These are phyloP conservation scores for Rhizophagus clarus DNA, from an alignment of 192 early-diverging fungal species.

Conservation along the genomic window DNA sequence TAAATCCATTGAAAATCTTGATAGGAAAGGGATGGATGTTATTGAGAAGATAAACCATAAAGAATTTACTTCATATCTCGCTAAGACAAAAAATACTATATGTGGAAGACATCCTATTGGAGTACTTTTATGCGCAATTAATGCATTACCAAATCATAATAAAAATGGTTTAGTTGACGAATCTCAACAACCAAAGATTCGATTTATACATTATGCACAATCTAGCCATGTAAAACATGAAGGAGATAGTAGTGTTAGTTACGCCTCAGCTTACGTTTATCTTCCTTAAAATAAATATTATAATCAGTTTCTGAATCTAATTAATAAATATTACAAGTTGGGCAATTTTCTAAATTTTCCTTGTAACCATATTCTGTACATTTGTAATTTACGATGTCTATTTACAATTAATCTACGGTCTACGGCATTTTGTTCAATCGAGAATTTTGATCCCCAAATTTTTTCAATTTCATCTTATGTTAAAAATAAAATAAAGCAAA, in stretches of 20 bases:
- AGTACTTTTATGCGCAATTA: conserved; percentile 73
- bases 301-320: too few relatives aligned
- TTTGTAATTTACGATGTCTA: conserved; percentile 86
- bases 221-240: conserved; percentile 54
- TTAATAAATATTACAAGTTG: neutral
- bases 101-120: conserved; percentile 93
- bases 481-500: neutral
- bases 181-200: conserved; percentile 39
- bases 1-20: conserved; percentile 77
- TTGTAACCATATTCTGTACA: conserved; percentile 98
- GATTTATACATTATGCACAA: conserved; percentile 89
- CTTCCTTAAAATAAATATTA: neutral
- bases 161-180: neutral
- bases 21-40: conserved; percentile 77
- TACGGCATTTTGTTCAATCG: conserved; percentile 85
- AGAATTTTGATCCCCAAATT: conserved; percentile 63
- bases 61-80: conserved; percentile 71
- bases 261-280: conserved; percentile 31
- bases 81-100: conserved; percentile 86
- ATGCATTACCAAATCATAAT: conserved; percentile 34
- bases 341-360: conserved; percentile 84
- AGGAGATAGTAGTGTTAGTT: conserved; percentile 28
- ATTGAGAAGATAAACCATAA: conserved; percentile 67
- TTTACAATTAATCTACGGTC: conserved; percentile 95
- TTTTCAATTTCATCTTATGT: conserved; percentile 50